phyloP scores from a whole-genome alignment of 164 flowering plant genomes.

The Cinnamomum chago region DNA sequence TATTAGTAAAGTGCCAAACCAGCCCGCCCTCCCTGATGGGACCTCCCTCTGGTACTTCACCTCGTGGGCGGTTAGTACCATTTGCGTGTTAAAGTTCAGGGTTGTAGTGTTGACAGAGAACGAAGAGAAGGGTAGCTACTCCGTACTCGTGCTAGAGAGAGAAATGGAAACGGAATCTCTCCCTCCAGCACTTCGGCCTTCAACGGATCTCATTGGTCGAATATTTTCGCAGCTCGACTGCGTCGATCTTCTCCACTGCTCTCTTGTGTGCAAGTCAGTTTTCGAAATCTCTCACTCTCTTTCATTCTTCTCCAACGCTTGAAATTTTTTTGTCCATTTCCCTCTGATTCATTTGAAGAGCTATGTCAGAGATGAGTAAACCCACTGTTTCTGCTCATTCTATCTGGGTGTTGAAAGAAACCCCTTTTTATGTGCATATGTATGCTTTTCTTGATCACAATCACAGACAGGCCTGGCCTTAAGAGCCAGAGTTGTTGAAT shows the following conservation, averaged over 20 bases:
- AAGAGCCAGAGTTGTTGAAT: neutral
- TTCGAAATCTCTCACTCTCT: neutral
- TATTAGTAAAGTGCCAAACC: too few species aligned
- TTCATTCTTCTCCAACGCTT: neutral
- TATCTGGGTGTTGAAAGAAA: neutral
- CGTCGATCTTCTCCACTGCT: conserved; percentile 23
- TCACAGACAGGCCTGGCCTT: neutral
- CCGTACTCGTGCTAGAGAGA: too few species aligned
- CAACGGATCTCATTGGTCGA: conserved; percentile 16
- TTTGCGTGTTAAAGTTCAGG: too few species aligned
- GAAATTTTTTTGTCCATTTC: neutral
- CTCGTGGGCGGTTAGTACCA: too few species aligned
- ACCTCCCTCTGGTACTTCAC: too few species aligned
- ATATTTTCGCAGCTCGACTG: conserved; percentile 29
- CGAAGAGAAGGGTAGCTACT: neutral
- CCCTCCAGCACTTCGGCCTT: conserved; percentile 9
- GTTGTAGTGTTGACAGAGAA: too few species aligned
- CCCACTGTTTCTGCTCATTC: neutral
- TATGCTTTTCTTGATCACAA: neutral
- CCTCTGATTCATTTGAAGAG: neutral
- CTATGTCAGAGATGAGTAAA: neutral
- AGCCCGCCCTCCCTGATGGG: too few species aligned
- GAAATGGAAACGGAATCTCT: neutral
- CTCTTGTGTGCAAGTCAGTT: conserved; percentile 34
- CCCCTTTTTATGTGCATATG: neutral